Evolutionary conservation across 345 rosid genomes (phyloP).

Genomic region (Microthlaspi erraticum): DNA sequence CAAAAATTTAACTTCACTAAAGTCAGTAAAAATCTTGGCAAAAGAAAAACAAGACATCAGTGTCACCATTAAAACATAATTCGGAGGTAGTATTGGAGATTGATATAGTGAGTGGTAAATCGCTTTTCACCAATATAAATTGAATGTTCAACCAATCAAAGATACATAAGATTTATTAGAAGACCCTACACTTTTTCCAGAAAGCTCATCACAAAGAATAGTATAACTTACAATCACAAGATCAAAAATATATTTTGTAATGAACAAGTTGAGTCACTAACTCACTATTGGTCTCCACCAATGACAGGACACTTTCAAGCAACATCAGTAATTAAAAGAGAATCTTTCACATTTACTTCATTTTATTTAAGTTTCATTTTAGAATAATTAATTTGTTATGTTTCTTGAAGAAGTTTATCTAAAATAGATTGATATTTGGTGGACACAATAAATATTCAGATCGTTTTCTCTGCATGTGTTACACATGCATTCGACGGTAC

Average conservation of each 20-base stretch:
- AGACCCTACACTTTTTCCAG: conserved; percentile 32
- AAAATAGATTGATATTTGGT: neutral
- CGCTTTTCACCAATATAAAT: conserved; percentile 22
- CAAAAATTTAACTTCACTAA: neutral
- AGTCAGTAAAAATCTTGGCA: neutral
- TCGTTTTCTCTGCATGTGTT: conserved; percentile 20
- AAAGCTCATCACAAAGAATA: conserved; percentile 23
- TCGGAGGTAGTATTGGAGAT: conserved; percentile 13
- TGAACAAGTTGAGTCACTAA: conserved; percentile 26
- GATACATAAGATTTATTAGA: conserved; percentile 30
- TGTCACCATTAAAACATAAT: conserved; percentile 13
- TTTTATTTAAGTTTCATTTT: conserved; percentile 8
- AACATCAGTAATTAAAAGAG: conserved; percentile 6
- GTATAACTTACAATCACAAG: conserved; percentile 13
- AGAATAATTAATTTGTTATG: neutral
- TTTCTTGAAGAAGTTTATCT: conserved; percentile 11
- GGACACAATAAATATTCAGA: conserved; percentile 15
- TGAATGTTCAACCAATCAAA: conserved; percentile 28
- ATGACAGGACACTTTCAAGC: conserved; percentile 14
- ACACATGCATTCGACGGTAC: conserved; percentile 19
- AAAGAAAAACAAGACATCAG: neutral
- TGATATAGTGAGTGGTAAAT: conserved; percentile 12
- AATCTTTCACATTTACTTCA: conserved; percentile 19
- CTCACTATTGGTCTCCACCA: conserved; percentile 13
- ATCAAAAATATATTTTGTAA: conserved; percentile 15